A percentile compares a stretch with the other conserved stretches of the same genome.
phyloP scores from a whole-genome alignment of 441 rosid species.

The Jatropha podagrica region DNA sequence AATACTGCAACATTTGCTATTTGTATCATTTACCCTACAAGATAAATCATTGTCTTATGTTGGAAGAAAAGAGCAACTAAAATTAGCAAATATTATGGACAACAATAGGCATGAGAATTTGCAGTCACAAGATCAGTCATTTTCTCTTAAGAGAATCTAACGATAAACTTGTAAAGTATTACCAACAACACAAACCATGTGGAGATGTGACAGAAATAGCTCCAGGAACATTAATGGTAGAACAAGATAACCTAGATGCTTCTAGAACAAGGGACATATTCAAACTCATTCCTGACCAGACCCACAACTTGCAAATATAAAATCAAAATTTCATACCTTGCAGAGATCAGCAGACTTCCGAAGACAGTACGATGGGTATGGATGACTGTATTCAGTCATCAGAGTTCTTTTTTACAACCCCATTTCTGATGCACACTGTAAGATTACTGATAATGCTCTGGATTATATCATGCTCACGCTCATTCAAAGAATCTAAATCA shows the following conservation, averaged over 20 bases:
- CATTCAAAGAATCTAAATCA: constrained; percentile 35
- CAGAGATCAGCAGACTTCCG: constrained; percentile 1
- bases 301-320: neutral
- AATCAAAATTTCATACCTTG: constrained; percentile 14
- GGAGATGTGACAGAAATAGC: neutral
- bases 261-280: neutral
- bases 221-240: neutral
- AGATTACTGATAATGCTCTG: constrained; percentile 41
- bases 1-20: too few species aligned
- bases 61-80: too few species aligned
- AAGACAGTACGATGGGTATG: neutral
- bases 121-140: too few species aligned
- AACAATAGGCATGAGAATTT: too few species aligned
- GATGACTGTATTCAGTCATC: constrained; percentile 11
- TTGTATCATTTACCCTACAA: too few species aligned
- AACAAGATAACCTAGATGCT: neutral
- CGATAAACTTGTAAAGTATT: neutral
- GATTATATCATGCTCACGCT: constrained; percentile 38
- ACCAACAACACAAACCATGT: too few species aligned
- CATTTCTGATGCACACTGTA: constrained; percentile 27
- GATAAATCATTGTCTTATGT: too few species aligned
- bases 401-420: constrained; percentile 23
- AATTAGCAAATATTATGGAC: too few species aligned
- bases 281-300: neutral
- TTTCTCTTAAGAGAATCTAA: neutral